phyloP scores from a whole-genome alignment of 2,329 filamentous ascomycete species.

The Fulvia fulva region DNA sequence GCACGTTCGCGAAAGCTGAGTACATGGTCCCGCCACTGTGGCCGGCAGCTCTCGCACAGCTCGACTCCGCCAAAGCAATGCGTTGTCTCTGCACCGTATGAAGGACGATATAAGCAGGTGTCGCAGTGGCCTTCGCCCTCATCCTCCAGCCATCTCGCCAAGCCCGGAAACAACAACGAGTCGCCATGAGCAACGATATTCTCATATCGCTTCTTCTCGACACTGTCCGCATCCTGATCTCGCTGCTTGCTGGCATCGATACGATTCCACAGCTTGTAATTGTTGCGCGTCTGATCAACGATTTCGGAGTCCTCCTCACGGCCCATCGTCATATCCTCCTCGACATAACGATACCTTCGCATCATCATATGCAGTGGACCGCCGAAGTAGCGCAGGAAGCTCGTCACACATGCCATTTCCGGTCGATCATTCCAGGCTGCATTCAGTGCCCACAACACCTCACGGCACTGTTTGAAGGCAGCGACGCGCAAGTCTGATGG shows the following conservation, averaged over 20 bases:
- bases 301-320: conserved; percentile 25
- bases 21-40: background rate
- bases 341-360: conserved; percentile 35
- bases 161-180: conserved; percentile 5
- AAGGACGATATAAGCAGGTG: background rate
- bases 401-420: conserved; percentile 11
- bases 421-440: conserved; percentile 18
- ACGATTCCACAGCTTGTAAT: conserved; percentile 36
- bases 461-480: conserved; percentile 25
- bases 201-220: conserved; percentile 1
- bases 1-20: conserved; percentile 1
- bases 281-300: conserved; percentile 23
- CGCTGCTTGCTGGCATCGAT: conserved; percentile 7
- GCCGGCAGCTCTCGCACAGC: background rate
- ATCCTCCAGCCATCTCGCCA: conserved; percentile 1
- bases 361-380: conserved; percentile 36
- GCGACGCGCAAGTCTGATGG: conserved; percentile 21
- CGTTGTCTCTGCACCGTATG: conserved; percentile 1
- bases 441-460: conserved; percentile 36
- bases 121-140: conserved; percentile 1
- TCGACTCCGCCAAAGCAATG: background rate
- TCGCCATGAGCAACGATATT: conserved; percentile 3
- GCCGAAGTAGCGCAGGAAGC: conserved; percentile 32
- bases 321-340: conserved; percentile 33
- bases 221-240: background rate